Evolutionary conservation across 768 basidiomycete species (phyloP).

Genomic region (Hirschioporus abietinus): DNA sequence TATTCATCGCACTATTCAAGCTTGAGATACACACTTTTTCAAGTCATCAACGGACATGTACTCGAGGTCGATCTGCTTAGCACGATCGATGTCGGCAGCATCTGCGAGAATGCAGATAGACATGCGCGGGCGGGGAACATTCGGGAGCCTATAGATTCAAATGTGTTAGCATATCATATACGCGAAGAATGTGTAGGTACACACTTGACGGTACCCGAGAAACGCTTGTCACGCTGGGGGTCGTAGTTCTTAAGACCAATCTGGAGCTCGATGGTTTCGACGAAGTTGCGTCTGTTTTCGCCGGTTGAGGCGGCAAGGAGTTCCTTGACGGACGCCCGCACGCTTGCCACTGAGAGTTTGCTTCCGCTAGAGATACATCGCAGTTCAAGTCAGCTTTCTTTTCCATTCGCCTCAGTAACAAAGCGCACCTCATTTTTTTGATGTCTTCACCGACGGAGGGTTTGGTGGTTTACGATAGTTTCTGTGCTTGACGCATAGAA

Average conservation of each 20-base stretch:
- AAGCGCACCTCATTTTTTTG: conserved; percentile 26
- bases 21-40: conserved; percentile 69
- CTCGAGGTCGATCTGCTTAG: conserved; percentile 95
- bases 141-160: conserved; percentile 65
- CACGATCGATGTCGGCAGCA: conserved; percentile 97
- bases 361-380: conserved; percentile 27
- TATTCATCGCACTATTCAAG: neutral
- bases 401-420: neutral
- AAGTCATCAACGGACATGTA: conserved; percentile 99
- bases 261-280: conserved; percentile 92
- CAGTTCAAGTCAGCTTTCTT: neutral
- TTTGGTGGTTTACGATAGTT: neutral
- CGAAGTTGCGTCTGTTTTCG: conserved; percentile 39
- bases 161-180: conserved; percentile 10
- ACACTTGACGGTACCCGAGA: conserved; percentile 97
- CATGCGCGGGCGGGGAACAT: conserved; percentile 98
- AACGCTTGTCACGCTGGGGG: conserved; percentile 99
- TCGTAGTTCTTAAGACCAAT: conserved; percentile 99
- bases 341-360: conserved; percentile 99
- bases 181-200: conserved; percentile 18
- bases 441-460: conserved; percentile 13
- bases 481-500: neutral
- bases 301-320: conserved; percentile 55
- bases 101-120: conserved; percentile 99
- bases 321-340: conserved; percentile 96